Conservation (phyloP, 2,329 filamentous ascomycete species). For the Phoma sp. region DNA sequence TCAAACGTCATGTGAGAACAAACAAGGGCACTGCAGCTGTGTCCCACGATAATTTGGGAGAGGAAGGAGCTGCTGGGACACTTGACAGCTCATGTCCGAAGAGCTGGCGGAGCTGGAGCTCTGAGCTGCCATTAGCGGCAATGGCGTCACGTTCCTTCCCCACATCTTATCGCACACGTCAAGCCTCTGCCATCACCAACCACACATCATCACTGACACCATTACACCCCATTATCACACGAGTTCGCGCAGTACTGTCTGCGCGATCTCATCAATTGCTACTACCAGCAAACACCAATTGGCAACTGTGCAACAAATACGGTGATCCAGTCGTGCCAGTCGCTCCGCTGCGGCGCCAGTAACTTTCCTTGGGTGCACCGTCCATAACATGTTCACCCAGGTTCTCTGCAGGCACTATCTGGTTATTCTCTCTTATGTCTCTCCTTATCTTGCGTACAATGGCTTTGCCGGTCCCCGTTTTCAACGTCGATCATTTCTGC, state of each 20-base stretch:
- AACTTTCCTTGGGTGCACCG: not conserved
- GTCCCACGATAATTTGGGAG: not conserved
- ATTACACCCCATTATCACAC: no score
- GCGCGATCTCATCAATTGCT: no score
- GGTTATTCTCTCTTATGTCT: not conserved
- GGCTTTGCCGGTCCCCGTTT: not conserved
- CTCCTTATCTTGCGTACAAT: not conserved
- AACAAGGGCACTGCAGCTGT: not conserved
- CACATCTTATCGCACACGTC: slow-evolving; percentile 3
- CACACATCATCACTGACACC: not conserved
- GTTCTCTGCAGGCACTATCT: not conserved
- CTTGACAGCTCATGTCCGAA: slow-evolving; percentile 12
- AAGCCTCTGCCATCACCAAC: not conserved
- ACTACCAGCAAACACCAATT: no score
- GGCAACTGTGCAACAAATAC: no score
- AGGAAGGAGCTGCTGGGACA: not conserved
- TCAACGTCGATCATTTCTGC: not conserved
- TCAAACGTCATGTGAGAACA: slow-evolving; percentile 20
- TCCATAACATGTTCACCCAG: not conserved
- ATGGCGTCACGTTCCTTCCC: slow-evolving; percentile 10
- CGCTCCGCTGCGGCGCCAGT: no score
- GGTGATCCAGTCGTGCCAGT: not conserved
- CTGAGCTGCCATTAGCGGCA: slow-evolving; percentile 3
- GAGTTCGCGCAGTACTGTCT: no score
- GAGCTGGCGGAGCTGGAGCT: slow-evolving; percentile 10